These are phyloP conservation scores for Arthrinium puccinioides DNA, from an alignment of 2,329 filamentous ascomycete species.

Conservation along the genomic window DNA sequence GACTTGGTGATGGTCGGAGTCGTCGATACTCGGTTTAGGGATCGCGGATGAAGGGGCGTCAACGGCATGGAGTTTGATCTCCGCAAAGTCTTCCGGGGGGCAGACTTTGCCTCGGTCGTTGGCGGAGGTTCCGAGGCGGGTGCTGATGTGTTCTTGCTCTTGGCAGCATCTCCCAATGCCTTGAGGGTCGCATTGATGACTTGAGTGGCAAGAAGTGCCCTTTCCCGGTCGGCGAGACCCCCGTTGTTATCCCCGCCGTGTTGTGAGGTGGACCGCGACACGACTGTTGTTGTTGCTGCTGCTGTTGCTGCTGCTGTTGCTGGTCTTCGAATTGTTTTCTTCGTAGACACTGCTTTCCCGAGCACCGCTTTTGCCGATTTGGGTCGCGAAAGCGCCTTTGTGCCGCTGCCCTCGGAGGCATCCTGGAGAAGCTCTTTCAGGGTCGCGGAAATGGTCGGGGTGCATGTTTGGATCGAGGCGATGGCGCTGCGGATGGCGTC, in stretches of 20 bases:
- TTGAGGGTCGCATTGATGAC: conserved; percentile 66
- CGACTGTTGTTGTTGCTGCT: conserved; percentile 9
- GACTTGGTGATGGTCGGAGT: conserved; percentile 30
- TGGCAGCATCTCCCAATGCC: conserved; percentile 59
- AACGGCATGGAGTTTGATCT: conserved; percentile 52
- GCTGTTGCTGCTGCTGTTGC: conserved; percentile 17
- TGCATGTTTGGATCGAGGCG: conserved; percentile 46
- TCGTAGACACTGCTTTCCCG: neutral
- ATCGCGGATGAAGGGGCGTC: conserved; percentile 53
- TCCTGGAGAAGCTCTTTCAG: conserved; percentile 38
- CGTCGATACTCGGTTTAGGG: conserved; percentile 53
- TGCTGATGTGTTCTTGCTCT: conserved; percentile 28
- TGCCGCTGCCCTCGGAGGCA: conserved; percentile 20
- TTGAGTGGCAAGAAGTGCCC: conserved; percentile 62
- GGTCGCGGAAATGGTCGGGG: conserved; percentile 37
- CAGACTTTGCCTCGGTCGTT: conserved; percentile 27
- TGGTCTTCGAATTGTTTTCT: conserved; percentile 9
- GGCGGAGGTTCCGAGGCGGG: conserved; percentile 17
- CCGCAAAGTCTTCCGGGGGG: conserved; percentile 35
- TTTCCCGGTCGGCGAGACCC: conserved; percentile 49
- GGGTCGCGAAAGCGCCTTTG: conserved; percentile 18
- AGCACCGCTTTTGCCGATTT: conserved; percentile 7
- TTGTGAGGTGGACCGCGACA: conserved; percentile 12
- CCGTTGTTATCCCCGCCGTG: conserved; percentile 25
- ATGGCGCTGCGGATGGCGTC: conserved; percentile 48